A percentile compares a stretch with the other conserved stretches of the same genome.
phyloP scores from a whole-genome alignment of 192 early-diverging fungal species.

The Obelidium mucronatum region DNA sequence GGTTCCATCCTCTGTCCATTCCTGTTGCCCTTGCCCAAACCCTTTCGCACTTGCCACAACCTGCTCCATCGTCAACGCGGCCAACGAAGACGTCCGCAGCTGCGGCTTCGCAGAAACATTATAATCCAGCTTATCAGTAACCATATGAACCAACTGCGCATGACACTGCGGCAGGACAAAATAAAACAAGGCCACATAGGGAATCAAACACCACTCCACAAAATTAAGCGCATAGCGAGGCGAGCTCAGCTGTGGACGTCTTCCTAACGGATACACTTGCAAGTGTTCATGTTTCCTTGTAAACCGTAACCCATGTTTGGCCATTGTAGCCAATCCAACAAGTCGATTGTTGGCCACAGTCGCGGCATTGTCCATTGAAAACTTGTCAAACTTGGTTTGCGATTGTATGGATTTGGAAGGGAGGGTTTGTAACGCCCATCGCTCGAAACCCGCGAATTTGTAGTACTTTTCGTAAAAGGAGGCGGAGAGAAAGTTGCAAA shows the following conservation, averaged over 20 bases:
- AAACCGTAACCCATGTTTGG: conserved; percentile 26
- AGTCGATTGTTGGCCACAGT: conserved; percentile 31
- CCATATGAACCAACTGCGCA: conserved; percentile 58
- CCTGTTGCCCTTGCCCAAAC: conserved; percentile 1
- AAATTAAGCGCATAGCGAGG: conserved; percentile 46
- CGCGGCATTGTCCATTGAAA: conserved; percentile 11
- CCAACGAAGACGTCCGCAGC: conserved; percentile 23
- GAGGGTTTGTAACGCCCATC: conserved; percentile 55
- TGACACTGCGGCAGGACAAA: conserved; percentile 57
- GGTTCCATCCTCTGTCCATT: not conserved
- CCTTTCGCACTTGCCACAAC: conserved; percentile 34
- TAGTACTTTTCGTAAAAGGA: conserved; percentile 62
- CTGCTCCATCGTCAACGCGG: conserved; percentile 33
- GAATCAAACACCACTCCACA: conserved; percentile 53
- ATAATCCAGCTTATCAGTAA: conserved; percentile 61
- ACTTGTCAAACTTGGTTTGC: conserved; percentile 29
- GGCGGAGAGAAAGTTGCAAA: conserved; percentile 53
- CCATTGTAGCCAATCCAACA: conserved; percentile 34
- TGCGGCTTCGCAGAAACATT: conserved; percentile 62
- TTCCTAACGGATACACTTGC: conserved; percentile 53
- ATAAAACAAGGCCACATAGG: conserved; percentile 54
- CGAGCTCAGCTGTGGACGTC: conserved; percentile 43
- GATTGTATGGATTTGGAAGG: not conserved
- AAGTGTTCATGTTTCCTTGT: conserved; percentile 22
- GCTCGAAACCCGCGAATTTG: conserved; percentile 55